phyloP scores from a whole-genome alignment of 164 flowering plant species.

The Dillenia turbinata region DNA sequence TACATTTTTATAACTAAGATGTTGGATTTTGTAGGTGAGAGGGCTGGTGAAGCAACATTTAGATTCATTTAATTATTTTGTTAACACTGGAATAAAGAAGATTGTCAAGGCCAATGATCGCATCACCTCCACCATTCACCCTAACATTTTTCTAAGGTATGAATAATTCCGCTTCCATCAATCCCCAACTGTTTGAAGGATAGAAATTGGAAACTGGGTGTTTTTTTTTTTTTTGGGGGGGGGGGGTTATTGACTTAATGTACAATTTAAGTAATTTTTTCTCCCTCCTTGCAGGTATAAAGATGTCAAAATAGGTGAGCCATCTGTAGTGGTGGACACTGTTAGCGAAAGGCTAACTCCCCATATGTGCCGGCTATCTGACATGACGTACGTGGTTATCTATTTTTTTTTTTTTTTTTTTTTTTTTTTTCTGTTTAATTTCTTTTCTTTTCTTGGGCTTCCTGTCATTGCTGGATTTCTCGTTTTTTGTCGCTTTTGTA shows the following conservation, averaged over 20 bases:
- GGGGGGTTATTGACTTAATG: not conserved
- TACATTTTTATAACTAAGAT: not conserved
- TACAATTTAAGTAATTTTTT: not conserved
- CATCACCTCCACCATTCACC: constrained; percentile 32
- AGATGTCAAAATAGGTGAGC: constrained; percentile 59
- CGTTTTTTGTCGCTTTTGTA: too few relatives aligned
- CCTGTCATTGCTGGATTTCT: not conserved
- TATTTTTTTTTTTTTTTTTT: not conserved
- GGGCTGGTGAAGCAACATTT: constrained; percentile 94
- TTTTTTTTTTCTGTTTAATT: too few relatives aligned
- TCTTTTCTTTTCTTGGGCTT: not conserved
- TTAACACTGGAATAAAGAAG: constrained; percentile 61
- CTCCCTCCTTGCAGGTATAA: constrained; percentile 38
- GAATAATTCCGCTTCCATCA: not conserved
- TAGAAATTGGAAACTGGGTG: not conserved
- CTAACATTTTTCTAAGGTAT: constrained; percentile 47
- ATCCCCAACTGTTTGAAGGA: not conserved
- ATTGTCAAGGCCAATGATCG: constrained; percentile 63
- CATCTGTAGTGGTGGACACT: constrained; percentile 36
- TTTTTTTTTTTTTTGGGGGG: not conserved
- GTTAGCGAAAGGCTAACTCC: constrained; percentile 39
- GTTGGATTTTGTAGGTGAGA: constrained; percentile 46
- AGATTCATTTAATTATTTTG: constrained; percentile 87
- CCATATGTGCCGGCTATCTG: constrained; percentile 73
- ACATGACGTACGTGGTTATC: constrained; percentile 50